Base-by-base conservation (phyloP, 192 early-diverging fungal genomes). In the Gamsiella multidivaricata region DNA sequence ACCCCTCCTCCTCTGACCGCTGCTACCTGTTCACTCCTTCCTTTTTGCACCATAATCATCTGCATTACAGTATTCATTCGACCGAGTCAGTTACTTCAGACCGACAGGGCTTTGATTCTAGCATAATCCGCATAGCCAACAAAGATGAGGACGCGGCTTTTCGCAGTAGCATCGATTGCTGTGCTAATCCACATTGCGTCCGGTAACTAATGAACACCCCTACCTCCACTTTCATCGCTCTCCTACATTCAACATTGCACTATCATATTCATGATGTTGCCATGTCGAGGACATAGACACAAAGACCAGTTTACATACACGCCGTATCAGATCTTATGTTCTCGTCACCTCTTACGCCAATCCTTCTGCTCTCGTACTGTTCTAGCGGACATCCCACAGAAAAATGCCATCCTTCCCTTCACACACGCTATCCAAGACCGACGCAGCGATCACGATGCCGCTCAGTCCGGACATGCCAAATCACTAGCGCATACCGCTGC, bases 381-480 rank as follows among this genome's bases (percentile, higher is more conserved):
- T 41, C 39, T 54, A 34, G 28, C 53, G 15, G 7, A 54, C 14
- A 28, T 8, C 15, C 11, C 5, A 33, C 53, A 54, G 1, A 34
- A 18, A 2, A 33, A n/a, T 18, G 15, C 29, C 2, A 11, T 58
- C 8, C 56, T 37, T 20, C 2, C n/a, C n/a, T n/a, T n/a, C n/a
- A n/a, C 39, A 25, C 15, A 37, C 17, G 3, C 2, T 32, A 8
- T 2, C 18, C 2, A 29, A 18, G 3, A 54, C 18, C 8, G 17
- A 14, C 5, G 53, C 6, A 9, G 53, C 8, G 53, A 10, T 34
- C 29, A 54, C 18, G 5, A 3, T 33, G 28, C 29, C 6, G 3
- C 6, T 11, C 29, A 58, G 23, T n/a, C n/a, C n/a, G n/a, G n/a
- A n/a, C 65, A 68, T 37, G 15, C 45, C 7, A 59, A 69, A 34